Percentiles rank a stretch among this genome's conserved stretches.
These are phyloP conservation scores for Apiospora phragmitis DNA, from an alignment of 2,329 filamentous ascomycete genomes.

Conservation along the genomic window DNA sequence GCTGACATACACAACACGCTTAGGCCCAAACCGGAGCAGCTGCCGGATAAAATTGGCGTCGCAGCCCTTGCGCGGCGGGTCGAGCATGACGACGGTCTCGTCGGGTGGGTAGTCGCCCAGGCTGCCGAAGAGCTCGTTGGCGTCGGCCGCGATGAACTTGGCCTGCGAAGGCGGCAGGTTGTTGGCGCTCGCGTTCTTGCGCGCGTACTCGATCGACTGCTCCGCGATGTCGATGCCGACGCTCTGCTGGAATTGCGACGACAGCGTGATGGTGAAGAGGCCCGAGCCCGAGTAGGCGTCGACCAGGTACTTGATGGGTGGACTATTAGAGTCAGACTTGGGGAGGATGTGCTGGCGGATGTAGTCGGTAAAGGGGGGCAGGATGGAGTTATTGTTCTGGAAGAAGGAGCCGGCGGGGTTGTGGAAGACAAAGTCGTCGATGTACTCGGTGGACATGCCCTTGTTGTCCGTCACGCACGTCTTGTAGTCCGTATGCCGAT, in stretches of 20 bases:
- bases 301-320: slow-evolving; percentile 78
- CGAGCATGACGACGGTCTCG: slow-evolving; percentile 90
- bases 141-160: slow-evolving; percentile 87
- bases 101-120: slow-evolving; percentile 68
- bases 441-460: slow-evolving; percentile 80
- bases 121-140: slow-evolving; percentile 75
- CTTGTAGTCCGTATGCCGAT: slow-evolving; percentile 72
- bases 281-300: slow-evolving; percentile 98
- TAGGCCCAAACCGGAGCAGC: slow-evolving; percentile 74
- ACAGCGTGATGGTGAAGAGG: slow-evolving; percentile 94
- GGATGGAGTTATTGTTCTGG: slow-evolving; percentile 99
- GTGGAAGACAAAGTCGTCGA: slow-evolving; percentile 80
- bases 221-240: slow-evolving; percentile 89
- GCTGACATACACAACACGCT: slow-evolving; percentile 86
- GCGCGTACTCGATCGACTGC: slow-evolving; percentile 76
- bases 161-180: slow-evolving; percentile 66
- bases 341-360: slow-evolving; percentile 78
- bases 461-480: slow-evolving; percentile 87
- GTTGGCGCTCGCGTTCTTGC: slow-evolving; percentile 77
- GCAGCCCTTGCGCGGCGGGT: slow-evolving; percentile 95
- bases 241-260: slow-evolving; percentile 77
- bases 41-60: slow-evolving; percentile 82
- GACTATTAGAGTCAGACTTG: slow-evolving; percentile 34
- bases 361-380: slow-evolving; percentile 82
- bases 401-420: slow-evolving; percentile 96